These are phyloP conservation scores for Acacia acuminata DNA, from an alignment of 306 rosid species.

Conservation along the genomic window DNA sequence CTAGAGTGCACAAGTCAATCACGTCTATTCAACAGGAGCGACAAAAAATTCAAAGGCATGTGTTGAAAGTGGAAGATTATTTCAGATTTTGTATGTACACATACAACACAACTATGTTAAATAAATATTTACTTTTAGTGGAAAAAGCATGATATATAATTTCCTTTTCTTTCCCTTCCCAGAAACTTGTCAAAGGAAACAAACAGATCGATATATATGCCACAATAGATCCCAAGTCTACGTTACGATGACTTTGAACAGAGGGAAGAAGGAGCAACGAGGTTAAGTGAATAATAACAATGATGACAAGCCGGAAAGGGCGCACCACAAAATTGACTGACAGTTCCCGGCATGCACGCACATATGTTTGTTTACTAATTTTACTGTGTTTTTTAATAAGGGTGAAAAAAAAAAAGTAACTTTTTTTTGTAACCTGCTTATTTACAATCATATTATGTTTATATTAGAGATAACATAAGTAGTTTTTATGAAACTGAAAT, in stretches of 20 bases:
- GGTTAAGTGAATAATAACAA: too few relatives aligned
- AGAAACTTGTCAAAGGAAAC: neutral
- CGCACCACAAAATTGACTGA: conserved; percentile 2
- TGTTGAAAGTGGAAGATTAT: neutral
- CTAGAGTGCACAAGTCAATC: neutral
- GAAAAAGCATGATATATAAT: neutral
- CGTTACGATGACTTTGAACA: neutral
- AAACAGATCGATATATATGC: neutral
- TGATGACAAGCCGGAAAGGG: neutral
- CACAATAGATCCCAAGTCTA: too few relatives aligned
- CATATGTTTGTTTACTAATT: neutral
- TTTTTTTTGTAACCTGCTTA: too few relatives aligned
- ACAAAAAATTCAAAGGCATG: neutral
- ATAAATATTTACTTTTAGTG: neutral
- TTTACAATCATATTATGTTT: too few relatives aligned
- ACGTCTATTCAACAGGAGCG: neutral
- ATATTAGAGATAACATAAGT: too few relatives aligned
- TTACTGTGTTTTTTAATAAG: too few relatives aligned
- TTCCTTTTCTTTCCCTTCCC: neutral
- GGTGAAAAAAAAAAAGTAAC: too few relatives aligned
- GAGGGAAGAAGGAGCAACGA: neutral
- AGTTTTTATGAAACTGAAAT: too few relatives aligned
- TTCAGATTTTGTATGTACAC: neutral
- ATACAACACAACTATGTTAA: too few relatives aligned
- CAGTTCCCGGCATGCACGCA: neutral